Evolutionary conservation across 2,329 filamentous ascomycete species (phyloP).

Genomic region (Hypoxylon sp.): DNA sequence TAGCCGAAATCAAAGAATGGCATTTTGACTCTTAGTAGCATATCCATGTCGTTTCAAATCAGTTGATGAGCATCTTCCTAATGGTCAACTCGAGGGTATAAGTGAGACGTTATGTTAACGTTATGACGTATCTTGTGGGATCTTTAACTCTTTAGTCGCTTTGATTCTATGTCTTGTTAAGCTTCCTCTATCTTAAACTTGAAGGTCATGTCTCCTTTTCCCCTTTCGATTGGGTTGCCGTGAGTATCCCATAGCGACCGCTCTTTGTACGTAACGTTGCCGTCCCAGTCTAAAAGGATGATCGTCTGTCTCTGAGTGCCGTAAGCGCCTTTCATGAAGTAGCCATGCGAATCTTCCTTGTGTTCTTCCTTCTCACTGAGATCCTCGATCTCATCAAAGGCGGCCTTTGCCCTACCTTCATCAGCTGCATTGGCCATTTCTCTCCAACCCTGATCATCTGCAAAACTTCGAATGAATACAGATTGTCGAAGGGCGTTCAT

Average conservation of each 20-base stretch:
- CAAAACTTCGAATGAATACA: slow-evolving; percentile 74
- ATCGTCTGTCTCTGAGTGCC: slow-evolving; percentile 77
- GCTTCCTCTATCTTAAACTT: slow-evolving; percentile 70
- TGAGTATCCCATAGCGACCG: slow-evolving; percentile 72
- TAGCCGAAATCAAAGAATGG: neutral
- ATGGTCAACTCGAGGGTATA: neutral
- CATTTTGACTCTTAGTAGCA: neutral
- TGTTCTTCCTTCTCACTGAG: slow-evolving; percentile 57
- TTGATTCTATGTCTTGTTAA: slow-evolving; percentile 23
- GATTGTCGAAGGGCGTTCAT: slow-evolving; percentile 69
- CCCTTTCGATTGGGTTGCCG: slow-evolving; percentile 68
- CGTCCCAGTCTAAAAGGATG: slow-evolving; percentile 74
- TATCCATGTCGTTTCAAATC: neutral
- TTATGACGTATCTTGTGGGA: neutral
- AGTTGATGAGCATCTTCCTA: neutral
- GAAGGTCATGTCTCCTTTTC: slow-evolving; percentile 69
- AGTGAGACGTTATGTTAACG: neutral
- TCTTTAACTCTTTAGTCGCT: slow-evolving; percentile 36
- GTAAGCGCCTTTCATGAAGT: slow-evolving; percentile 72
- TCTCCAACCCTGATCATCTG: slow-evolving; percentile 62
- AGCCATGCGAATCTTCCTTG: slow-evolving; percentile 56
- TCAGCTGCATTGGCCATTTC: slow-evolving; percentile 63
- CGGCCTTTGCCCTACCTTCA: slow-evolving; percentile 58
- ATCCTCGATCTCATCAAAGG: slow-evolving; percentile 57
- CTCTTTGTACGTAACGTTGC: slow-evolving; percentile 72